Base-by-base conservation (phyloP, 129 eudicot genomes). In the Ambrosia artemisiifolia region DNA sequence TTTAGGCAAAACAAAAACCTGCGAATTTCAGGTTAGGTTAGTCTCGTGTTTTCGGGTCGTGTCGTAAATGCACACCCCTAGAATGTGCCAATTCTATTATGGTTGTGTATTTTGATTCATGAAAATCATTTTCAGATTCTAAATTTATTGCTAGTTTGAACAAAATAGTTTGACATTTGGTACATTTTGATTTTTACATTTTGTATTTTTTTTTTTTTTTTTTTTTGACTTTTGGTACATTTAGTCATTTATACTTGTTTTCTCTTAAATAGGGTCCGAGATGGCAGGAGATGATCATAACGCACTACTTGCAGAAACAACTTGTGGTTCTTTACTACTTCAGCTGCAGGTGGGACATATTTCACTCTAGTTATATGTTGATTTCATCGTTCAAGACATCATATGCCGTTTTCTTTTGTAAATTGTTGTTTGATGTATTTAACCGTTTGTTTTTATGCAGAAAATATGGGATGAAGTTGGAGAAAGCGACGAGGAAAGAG, bases 401-500 rank as follows among this genome's bases (percentile, higher is more conserved):
- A 35, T 19, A 12, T 62, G 67, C 9, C 47, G 11, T 38, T 80
- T 35, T 4, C 13, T 55, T 33, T 61, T 24, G 16, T 66, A 7
- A 63, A 5, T 30, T 11, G 5, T 18, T 69, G 63, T 50, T 18
- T 51, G n/a, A 50, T 33, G 66, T 42, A 33, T 3, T 64, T 20
- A 63, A 13, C 5, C 18, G n/a, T 12, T 51, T 70, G 61, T 78
- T 65, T 17, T 56, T 3, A 73, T 84, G 79, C 84, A 95, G 99
- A 90, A 81, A 90, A 91, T 90, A 9, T 95, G 99, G 99, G 99
- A 91, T 75, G 99, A 95, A 71, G 90, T 95, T 71, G 99, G 99
- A 74, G 99, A 91, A 77, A 88, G 73, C 47, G 99, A 95, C 40
- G 95, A 83, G n/a, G 97, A 91, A 71, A 75, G 97, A 59, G 99